Base-by-base conservation (phyloP, 2,329 filamentous ascomycete genomes). In the Ascomycota sp. region DNA sequence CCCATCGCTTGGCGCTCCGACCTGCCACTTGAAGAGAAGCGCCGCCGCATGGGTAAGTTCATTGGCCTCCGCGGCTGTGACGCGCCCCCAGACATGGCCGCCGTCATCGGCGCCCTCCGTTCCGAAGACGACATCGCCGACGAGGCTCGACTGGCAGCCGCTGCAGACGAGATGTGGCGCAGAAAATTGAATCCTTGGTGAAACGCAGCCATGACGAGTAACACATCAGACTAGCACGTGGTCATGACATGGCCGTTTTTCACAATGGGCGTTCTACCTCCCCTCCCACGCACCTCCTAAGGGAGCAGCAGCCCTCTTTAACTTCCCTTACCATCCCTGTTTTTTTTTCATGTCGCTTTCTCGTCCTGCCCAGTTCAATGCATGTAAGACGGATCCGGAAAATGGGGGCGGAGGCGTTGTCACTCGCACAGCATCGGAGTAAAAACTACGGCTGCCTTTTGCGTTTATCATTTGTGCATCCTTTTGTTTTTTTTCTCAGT, bases 1-100 rank as follows among this genome's bases (percentile, higher is more conserved):
- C 69, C 66, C n/a, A 65, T 83, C 43, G 50, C 56, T 31, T 82
- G 75, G 76, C 46, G 50, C 2, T 48, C 50, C 5, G 51, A 59
- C 35, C 47, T 70, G 34, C 50, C 56, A 3, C 47, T 73, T 19
- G 66, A 72, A 47, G 63, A 83, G 45, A 83, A 83, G 59, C 61
- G 76, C 36, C 57, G 75, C 36, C 71, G 72, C 51, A 68, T 82
- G 44, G 77, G 76, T 27, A 59, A 66, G 39, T 83, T 83, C 39
- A 80, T 82, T 44, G 77, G 77, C 9, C 54, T 83, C 33, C 54
- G 68, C 30, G 75, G 73, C 2, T 61, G 57, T 36, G 53, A 60
- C 24, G 8, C 30, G 11, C 17, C 25, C 11, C 23, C 30, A 19
- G 25, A 27, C 20, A 21, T 15, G 4, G 25, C 30, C 9, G 30